A percentile compares a stretch with the other conserved stretches of the same genome.
These are phyloP conservation scores for Candida freyschussii DNA, from an alignment of 1,139 yeast genomes.

Conservation along the genomic window DNA sequence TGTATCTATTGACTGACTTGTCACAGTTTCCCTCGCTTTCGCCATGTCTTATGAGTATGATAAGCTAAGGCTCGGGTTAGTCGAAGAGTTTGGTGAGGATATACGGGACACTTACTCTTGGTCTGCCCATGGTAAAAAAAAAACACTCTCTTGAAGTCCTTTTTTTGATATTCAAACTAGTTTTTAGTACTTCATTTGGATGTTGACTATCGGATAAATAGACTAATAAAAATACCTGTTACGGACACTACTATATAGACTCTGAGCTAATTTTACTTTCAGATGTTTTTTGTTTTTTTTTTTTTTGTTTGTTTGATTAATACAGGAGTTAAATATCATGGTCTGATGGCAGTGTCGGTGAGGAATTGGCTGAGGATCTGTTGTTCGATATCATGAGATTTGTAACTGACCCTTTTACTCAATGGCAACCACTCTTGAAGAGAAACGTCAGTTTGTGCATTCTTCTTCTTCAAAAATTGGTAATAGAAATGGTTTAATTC, in stretches of 20 bases:
- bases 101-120: slow-evolving; percentile 45
- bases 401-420: slow-evolving; percentile 14
- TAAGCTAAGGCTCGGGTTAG: slow-evolving; percentile 40
- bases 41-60: slow-evolving; percentile 81
- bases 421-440: slow-evolving; percentile 23
- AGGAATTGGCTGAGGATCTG: slow-evolving; percentile 21
- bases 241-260: too few relatives aligned
- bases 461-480: slow-evolving; percentile 33
- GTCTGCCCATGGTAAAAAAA: slow-evolving; percentile 44
- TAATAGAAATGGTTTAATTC: slow-evolving; percentile 81
- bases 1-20: slow-evolving; percentile 66
- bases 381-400: slow-evolving; percentile 23
- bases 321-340: slow-evolving; percentile 14
- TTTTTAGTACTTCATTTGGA: too few relatives aligned
- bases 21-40: slow-evolving; percentile 88
- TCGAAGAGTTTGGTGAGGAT: too few relatives aligned
- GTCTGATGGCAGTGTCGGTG: slow-evolving; percentile 20
- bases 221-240: too few relatives aligned
- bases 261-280: too few relatives aligned
- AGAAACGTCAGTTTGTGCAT: slow-evolving; percentile 9
- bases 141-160: background rate
- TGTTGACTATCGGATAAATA: too few relatives aligned
- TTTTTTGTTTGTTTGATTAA: too few relatives aligned
- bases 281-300: too few relatives aligned
- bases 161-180: too few relatives aligned